phyloP scores from a whole-genome alignment of 805 yeast genomes.

The Candida montana region DNA sequence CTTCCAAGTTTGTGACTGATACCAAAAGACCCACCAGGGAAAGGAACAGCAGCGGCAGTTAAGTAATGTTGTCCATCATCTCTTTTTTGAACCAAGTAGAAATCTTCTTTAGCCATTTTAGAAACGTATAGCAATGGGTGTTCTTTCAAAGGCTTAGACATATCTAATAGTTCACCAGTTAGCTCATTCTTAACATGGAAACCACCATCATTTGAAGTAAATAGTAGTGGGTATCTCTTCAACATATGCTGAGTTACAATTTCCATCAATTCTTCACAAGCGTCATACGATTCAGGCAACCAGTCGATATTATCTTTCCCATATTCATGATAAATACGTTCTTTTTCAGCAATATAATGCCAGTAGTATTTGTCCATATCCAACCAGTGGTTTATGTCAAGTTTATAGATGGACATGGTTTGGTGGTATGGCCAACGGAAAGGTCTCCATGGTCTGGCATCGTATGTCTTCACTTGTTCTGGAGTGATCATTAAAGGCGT shows the following conservation, averaged over 20 bases:
- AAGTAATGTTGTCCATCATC: slow-evolving; percentile 56
- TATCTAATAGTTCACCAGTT: slow-evolving; percentile 57
- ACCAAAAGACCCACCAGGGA: slow-evolving; percentile 75
- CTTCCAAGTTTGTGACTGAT: slow-evolving; percentile 55
- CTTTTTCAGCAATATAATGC: slow-evolving; percentile 59
- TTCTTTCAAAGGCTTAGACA: slow-evolving; percentile 52
- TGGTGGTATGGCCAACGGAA: slow-evolving; percentile 79
- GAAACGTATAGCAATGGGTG: slow-evolving; percentile 60
- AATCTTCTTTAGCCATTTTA: slow-evolving; percentile 72
- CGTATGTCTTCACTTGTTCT: slow-evolving; percentile 58
- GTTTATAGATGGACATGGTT: slow-evolving; percentile 67
- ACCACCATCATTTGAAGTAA: slow-evolving; percentile 46
- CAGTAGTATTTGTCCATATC: slow-evolving; percentile 75
- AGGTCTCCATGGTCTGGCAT: slow-evolving; percentile 78
- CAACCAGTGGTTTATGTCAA: slow-evolving; percentile 72
- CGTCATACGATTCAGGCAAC: slow-evolving; percentile 60
- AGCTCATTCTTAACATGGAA: slow-evolving; percentile 52
- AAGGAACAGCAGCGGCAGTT: slow-evolving; percentile 71
- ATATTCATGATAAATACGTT: slow-evolving; percentile 49
- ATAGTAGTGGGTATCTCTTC: slow-evolving; percentile 57
- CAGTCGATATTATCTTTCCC: slow-evolving; percentile 61
- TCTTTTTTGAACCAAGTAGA: slow-evolving; percentile 55
- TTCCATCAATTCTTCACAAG: slow-evolving; percentile 60
- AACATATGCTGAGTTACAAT: slow-evolving; percentile 54
- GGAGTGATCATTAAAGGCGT: slow-evolving; percentile 61